Evolutionary conservation across 116 monocot genomes (phyloP), one percentile per base, ranked within the genome.

Genomic region (Papilionanthe hybrid): DNA sequence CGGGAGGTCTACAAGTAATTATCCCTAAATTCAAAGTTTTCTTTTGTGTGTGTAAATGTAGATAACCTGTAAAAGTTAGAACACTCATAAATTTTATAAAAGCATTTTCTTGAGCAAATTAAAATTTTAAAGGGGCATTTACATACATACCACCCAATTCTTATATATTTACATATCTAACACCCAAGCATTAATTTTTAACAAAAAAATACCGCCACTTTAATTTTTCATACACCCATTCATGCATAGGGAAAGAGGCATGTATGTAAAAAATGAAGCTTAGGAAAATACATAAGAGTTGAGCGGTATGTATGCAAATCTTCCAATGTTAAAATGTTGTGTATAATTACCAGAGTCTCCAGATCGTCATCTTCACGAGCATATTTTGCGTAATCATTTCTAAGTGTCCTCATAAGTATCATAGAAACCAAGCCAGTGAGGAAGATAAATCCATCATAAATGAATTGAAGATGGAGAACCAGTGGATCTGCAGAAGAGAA

Each of bases 371-470:
- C 92, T 78, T 95, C 95, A 27, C 92, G 92, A 85, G 95, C 95
- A 92, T 95, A 95, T 82, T 95, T 95, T 32, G 95, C 95, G 81
- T 95, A 95, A 79, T 95, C 95, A 85, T 95, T 95, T 86, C 92
- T 87, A 25, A 95, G 87, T 72, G 95, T 95, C 58, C 95, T 78
- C 95, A 95, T 92, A 86, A 92, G 81, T 82, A 95, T 95, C 95
- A 95, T 95, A 48, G 95, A 95, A 12, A 95, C 95, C 28, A 95
- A 32, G 53, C 92, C 95, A 80, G 95, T 95, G 49, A 95, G 91
- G 81, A 95, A 95, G 81, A 95, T 92, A 88, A 95, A n/a, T n/a
- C 95, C 95, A 95, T 95, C 95, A 95, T 95, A 83, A 95, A 95
- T 23, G 95, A 95, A 88, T 95, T 95, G 86, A 95, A 95, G 68